A percentile compares a stretch with the other conserved stretches of the same genome.
phyloP scores from a whole-genome alignment of 345 rosid genomes.

The Salix arbutifolia region DNA sequence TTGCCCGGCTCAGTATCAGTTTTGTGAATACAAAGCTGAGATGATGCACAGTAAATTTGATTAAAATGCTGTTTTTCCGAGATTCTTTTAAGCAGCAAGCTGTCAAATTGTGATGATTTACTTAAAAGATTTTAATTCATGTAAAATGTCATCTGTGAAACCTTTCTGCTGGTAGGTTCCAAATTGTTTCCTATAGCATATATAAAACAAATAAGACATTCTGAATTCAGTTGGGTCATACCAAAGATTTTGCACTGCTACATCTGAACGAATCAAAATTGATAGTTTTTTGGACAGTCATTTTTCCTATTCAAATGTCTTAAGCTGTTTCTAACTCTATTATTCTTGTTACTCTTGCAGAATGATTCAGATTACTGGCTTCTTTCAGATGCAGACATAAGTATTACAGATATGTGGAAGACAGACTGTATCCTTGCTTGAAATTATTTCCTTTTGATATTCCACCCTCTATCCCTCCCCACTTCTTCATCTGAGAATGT shows the following conservation, averaged over 20 bases:
- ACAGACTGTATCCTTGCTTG: slow-evolving; percentile 76
- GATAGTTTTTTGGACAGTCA: background rate
- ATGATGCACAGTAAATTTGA: background rate
- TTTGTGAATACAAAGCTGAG: background rate
- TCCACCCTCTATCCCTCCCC: background rate
- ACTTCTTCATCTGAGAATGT: background rate
- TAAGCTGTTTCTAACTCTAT: background rate
- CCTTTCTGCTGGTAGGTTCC: background rate
- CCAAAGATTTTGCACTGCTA: background rate
- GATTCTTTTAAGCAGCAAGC: background rate
- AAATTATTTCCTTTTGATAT: slow-evolving; percentile 7
- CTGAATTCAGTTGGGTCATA: background rate
- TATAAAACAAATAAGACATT: background rate
- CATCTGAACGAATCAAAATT: background rate
- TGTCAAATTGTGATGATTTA: background rate
- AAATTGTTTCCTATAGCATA: background rate
- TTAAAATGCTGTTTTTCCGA: background rate
- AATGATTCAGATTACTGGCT: slow-evolving; percentile 89
- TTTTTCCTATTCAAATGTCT: background rate
- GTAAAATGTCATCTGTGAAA: background rate
- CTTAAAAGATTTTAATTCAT: background rate
- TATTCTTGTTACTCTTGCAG: slow-evolving; percentile 37
- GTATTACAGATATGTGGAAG: slow-evolving; percentile 95
- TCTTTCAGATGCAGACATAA: slow-evolving; percentile 67
- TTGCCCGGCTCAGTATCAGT: background rate